Evolutionary conservation across 2,329 filamentous ascomycete genomes (phyloP), one percentile per base, ranked within the genome.

Genomic region (Samsoniella hepiali): DNA sequence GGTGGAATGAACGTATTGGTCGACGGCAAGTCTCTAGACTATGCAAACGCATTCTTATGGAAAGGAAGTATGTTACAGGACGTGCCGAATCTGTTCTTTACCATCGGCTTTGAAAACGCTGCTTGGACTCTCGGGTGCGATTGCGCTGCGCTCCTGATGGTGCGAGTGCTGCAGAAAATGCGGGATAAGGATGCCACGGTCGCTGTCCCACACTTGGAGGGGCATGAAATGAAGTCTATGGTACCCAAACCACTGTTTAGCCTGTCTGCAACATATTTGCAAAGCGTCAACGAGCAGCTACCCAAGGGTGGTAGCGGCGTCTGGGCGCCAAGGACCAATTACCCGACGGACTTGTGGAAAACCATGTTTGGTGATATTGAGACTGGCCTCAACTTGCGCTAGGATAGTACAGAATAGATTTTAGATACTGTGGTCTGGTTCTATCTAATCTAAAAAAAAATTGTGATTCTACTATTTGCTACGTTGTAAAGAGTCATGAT

Each of bases 81-180:
- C 55, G 73, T 89, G 2, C 88, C 87, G 1, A 90, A 90, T 69
- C 64, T 84, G 8, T 74, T 81, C 29, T 79, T 85, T 68, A 77
- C 85, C 15, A 76, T 86, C 11, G 87, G 88, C 3, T 90, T 88
- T 72, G 79, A 80, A 31, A 82, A 86, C 49, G 81, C 81, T 0
- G 80, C 82, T 0, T 90, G 87, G 87, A 89, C 86, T 0, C 75
- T 88, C 0, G 85, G 85, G 1, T 81, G 82, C 0, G 86, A 90
- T 63, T 79, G 78, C 0, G 81, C 81, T 1, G 78, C 78, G 0
- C 75, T 76, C 34, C 75, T 86, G 2, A 74, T 84, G 7, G 75
- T 79, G 10, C 44, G 34, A 10, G 34, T 38, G 8, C 9, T 38
- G 8, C 9, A 38, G 7, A 8, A 22, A 45, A 57, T 64, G 45